Evolutionary conservation across 768 basidiomycete genomes (phyloP), one percentile per base, ranked within the genome.

Genomic region (Collybia sp.): DNA sequence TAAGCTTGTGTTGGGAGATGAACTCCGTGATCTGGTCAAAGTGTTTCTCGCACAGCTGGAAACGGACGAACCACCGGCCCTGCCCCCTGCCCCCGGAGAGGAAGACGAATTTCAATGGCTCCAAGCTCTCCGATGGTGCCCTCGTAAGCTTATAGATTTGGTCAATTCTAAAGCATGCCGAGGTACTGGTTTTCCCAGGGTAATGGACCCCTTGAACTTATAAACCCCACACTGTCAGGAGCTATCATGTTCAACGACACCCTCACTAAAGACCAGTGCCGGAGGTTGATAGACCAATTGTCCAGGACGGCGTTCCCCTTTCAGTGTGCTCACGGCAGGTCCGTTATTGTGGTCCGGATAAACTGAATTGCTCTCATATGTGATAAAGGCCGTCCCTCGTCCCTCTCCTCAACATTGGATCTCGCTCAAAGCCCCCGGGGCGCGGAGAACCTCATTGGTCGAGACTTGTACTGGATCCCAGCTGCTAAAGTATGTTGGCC

Each of bases 181-280:
- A 69, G 94, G 95, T 85, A 59, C 53, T 76, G 17, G 61, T 40
- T 6, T 18, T 15, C 37, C 44, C 30, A 45, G 32, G 40, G 34
- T 25, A 15, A n/a, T 17, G n/a, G 34, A 45, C 10, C n/a, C 12
- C 15, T 30, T 33, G 12, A 19, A 31, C 40, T 55, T 10, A 57
- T 31, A 16, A 17, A 25, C 25, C 25, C 25, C 25, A n/a, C 9
- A 40, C 38, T 42, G 42, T 16, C 60, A 96, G 93, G 94, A 43
- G 94, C 95, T 2, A 89, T 96, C 63, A 96, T 97, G 93, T 96
- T 96, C 72, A 94, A 94, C 54, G 94, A 98, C 60, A 48, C 71
- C 0, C 70, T 99, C 41, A 79, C 71, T 12, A 44, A 67, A 6
- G 71, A 72, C 31, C 91, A 96, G 58, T 90, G 91, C 61, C 61